A percentile compares a stretch with the other conserved stretches of the same genome.
phyloP scores from a whole-genome alignment of 371 early-diverging fungal genomes.

The Mortierella sp. region DNA sequence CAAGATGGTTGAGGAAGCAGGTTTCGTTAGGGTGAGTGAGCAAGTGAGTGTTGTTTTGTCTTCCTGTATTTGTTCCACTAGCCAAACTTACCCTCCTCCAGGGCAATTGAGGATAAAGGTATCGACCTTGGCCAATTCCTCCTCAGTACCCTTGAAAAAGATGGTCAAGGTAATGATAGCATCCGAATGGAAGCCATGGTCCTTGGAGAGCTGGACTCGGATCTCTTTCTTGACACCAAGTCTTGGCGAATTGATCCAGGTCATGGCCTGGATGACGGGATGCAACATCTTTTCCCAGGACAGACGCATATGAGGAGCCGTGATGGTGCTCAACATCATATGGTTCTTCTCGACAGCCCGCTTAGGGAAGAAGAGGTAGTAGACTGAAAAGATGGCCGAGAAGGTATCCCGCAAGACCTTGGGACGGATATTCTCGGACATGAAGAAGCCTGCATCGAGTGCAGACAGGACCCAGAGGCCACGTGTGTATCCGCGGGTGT shows the following conservation, averaged over 20 bases:
- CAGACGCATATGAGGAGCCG: conserved; percentile 86
- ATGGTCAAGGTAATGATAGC: conserved; percentile 36
- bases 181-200: conserved; percentile 34
- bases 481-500: conserved; percentile 92
- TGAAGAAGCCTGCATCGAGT: conserved; percentile 95
- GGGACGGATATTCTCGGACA: conserved; percentile 87
- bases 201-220: conserved; percentile 59
- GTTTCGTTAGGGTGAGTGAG: neutral
- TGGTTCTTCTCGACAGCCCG: conserved; percentile 88
- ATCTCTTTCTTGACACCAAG: conserved; percentile 68
- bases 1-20: neutral
- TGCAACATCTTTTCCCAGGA: conserved; percentile 92
- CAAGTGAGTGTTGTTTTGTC: neutral
- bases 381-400: conserved; percentile 79
- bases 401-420: conserved; percentile 77
- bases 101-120: conserved; percentile 81
- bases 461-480: conserved; percentile 93
- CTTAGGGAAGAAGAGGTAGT: conserved; percentile 89
- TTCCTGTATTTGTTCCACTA: neutral
- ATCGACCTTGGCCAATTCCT: conserved; percentile 45
- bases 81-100: conserved; percentile 78
- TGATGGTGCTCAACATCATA: conserved; percentile 79
- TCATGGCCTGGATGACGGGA: conserved; percentile 68
- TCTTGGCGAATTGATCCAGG: conserved; percentile 63
- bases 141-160: conserved; percentile 51